phyloP scores from a whole-genome alignment of 768 basidiomycete species.

The Rhizopogon roseolus region DNA sequence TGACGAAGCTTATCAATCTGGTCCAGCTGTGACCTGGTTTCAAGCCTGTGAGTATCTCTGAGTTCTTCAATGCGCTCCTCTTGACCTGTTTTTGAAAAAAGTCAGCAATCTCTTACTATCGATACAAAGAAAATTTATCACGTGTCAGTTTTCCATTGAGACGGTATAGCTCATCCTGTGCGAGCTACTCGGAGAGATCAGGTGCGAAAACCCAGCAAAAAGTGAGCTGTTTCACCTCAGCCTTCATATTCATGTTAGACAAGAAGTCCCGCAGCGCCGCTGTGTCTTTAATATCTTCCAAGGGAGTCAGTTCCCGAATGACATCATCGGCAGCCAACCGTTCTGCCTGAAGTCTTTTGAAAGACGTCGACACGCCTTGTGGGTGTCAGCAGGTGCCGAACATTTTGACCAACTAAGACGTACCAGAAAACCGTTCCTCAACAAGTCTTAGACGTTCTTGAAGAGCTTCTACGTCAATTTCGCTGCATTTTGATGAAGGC shows the following conservation, averaged over 20 bases:
- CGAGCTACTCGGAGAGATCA: conserved; percentile 37
- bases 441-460: conserved; percentile 64
- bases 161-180: conserved; percentile 75
- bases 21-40: conserved; percentile 72
- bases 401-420: conserved; percentile 5
- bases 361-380: conserved; percentile 75
- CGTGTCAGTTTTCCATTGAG: conserved; percentile 69
- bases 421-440: conserved; percentile 76
- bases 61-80: conserved; percentile 82
- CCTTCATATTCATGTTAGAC: conserved; percentile 57
- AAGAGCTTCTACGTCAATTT: conserved; percentile 47
- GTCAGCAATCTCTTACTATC: conserved; percentile 3
- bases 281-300: conserved; percentile 60
- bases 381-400: conserved; percentile 4
- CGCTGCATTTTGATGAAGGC: conserved; percentile 1
- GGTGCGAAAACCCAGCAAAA: background rate
- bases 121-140: conserved; percentile 31
- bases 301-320: conserved; percentile 65
- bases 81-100: conserved; percentile 50
- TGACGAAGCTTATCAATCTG: conserved; percentile 66
- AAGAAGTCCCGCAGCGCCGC: conserved; percentile 73
- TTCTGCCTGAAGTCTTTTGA: conserved; percentile 71
- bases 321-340: conserved; percentile 63
- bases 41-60: conserved; percentile 75
- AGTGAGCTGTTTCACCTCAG: conserved; percentile 48